Evolutionary conservation across 495 filamentous ascomycete species (phyloP), one percentile per base, ranked within the genome.

Genomic region (Penicillium bovifimosum): DNA sequence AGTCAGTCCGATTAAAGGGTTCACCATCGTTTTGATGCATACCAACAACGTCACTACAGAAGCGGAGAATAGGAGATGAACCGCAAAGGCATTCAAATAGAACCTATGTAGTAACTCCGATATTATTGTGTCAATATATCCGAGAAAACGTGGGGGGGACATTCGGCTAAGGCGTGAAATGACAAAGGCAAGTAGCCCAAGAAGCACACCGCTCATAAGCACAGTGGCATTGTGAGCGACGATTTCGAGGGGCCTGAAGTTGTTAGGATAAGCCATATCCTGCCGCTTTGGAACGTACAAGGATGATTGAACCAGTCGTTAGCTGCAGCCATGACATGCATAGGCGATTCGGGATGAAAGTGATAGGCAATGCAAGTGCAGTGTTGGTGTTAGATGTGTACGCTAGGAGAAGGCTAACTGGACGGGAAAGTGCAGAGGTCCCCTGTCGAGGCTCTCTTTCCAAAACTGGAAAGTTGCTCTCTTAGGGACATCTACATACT

Each of bases 291-390:
- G 36, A 36, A 6, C 36, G 28, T 29, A 41, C 47, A 41, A 14
- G 47, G 35, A 32, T 40, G 35, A 17, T 6, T 18, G 24, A 16
- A 8, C n/a, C 13, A 16, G 4, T 16, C 32, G 13, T 47, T 27
- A 17, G 26, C 26, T 39, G 36, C 45, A 48, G 11, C 47, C 47
- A 50, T 50, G 47, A 50, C 47, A 26, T 50, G 47, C 47, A 50
- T 48, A 17, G 33, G 14, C 47, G 16, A 32, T 46, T 20, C 24
- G 24, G 14, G 9, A 14, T 9, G 11, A 6, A 13, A 33, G 10
- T 47, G 43, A 46, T 33, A 18, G 29, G 17, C 43, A 9, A 13
- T 46, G 29, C 42, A 45, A 28, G 20, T 28, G 34, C 14, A 36
- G 13, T 35, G 34, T 2, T n/a, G 20, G 8, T 41, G 40, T 27